phyloP scores from a whole-genome alignment of 2,329 filamentous ascomycete species.

The Coniochaeta ligniaria region DNA sequence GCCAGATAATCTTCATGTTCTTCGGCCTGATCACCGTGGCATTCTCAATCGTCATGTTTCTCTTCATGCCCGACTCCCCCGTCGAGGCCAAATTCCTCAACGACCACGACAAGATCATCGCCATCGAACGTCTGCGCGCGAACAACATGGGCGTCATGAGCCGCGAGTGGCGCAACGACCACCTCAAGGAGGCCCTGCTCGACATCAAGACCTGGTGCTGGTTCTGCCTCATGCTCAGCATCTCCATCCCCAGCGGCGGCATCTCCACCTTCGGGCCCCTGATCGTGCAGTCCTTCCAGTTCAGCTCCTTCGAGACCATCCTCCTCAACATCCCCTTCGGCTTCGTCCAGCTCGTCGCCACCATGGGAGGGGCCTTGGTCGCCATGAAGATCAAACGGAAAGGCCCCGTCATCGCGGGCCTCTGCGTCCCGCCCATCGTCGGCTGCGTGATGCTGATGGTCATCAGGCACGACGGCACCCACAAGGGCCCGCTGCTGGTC shows the following conservation, averaged over 20 bases:
- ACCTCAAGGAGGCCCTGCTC: conserved; percentile 27
- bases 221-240: conserved; percentile 39
- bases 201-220: conserved; percentile 36
- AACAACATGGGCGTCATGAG: conserved; percentile 38
- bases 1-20: conserved; percentile 38
- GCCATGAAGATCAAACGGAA: conserved; percentile 34
- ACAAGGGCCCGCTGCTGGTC: conserved; percentile 41
- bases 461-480: conserved; percentile 26
- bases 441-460: conserved; percentile 41
- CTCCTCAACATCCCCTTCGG: conserved; percentile 57
- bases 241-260: conserved; percentile 50
- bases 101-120: conserved; percentile 48
- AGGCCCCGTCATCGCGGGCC: conserved; percentile 31
- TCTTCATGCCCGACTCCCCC: conserved; percentile 58
- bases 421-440: conserved; percentile 28
- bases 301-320: conserved; percentile 46
- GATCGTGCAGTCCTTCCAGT: conserved; percentile 52
- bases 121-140: conserved; percentile 47
- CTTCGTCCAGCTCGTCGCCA: conserved; percentile 52
- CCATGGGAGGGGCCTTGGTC: conserved; percentile 43
- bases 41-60: conserved; percentile 41
- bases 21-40: conserved; percentile 43
- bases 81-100: conserved; percentile 50
- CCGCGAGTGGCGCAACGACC: conserved; percentile 31
- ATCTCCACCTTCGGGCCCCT: conserved; percentile 52